Base-by-base conservation (phyloP, 140 eudicot genomes). In the Flaveria floridana region DNA sequence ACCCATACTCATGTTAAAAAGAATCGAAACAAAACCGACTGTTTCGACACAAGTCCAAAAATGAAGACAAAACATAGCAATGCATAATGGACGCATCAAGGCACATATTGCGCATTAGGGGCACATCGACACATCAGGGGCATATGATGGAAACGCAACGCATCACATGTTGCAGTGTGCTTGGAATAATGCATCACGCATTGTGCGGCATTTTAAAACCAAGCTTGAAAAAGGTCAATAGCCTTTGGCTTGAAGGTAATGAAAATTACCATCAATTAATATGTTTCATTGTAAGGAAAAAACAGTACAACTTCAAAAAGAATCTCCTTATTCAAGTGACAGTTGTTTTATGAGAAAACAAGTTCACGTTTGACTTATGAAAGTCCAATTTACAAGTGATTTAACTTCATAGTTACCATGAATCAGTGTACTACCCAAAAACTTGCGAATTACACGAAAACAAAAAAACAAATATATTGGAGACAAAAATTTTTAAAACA, bases 321-420 rank as follows among this genome's bases (percentile, higher is more conserved):
- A 14, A 14, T 5, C 15, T 25, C 34, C 34, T 58, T 39, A 37
- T 57, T 42, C 58, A 57, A 42, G 48, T 25, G 4, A 13, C 9
- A 72, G 12, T 30, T 8, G 12, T 74, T 10, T 63, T 18, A 50
- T 19, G 20, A 20, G 11, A 14, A 8, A 75, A 51, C n/a, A 25
- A 28, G 30, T 28, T 48, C 39, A 74, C 15, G 16, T 46, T 74
- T 74, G 50, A 42, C 34, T 47, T 10, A 4, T 3, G 3, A 47
- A 74, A 23, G 48, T 47, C 20, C 62, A 74, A 48, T 8, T 44
- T 66, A 41, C 69, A 1, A 58, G 55, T 12, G 51, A 70, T n/a
- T 8, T 46, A 12, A 5, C 47, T 23, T 48, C 30, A 70, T 15
- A 55, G 37, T 15, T 26, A 7, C 7, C 50, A 56, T n/a, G 6